Base-by-base conservation (phyloP, 495 filamentous ascomycete genomes). In the Podospora pseudocomata region DNA sequence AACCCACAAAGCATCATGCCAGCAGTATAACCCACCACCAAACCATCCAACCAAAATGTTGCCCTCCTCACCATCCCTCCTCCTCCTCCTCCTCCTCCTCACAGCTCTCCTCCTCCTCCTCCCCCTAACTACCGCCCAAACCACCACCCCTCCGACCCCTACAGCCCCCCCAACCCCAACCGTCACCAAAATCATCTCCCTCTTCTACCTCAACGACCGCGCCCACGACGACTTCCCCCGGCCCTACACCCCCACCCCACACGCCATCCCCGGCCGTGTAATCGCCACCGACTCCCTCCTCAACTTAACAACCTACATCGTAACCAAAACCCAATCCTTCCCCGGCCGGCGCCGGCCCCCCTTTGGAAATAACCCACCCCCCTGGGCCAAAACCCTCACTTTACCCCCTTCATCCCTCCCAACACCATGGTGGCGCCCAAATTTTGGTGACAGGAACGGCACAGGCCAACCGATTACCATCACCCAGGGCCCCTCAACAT, bases 191-290 rank as follows among this genome's bases (percentile, higher is more conserved):
- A 60, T 74, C 0, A 67, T 75, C 34, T 68, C 69, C 19, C 59
- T 77, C 62, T 76, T 75, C 69, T 77, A 70, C 70, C 65, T 75
- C 64, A 68, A 70, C 69, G 73, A 74, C 60, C 70, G 70, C 3
- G 71, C 56, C 32, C 70, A 69, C 64, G 71, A 75, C 34, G 72
- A 73, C 49, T 65, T 74, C 18, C 73, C 72, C 2, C 39, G 0
- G 5, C 39, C 39, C 7, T 13, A 49, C 39, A 49, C 5, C 67
- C 73, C 71, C 32, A 28, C 74, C 6, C 64, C 71, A 30, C 70
- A 75, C 62, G 65, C 68, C 11, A 73, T 57, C 60, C 69, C 66
- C 2, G 75, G 73, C 56, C 66, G 64, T n/a, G 68, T 76, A 27
- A 16, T 75, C 26, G 66, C 63, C 23, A 66, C 72, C 30, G 70